Evolutionary conservation across 371 early-diverging fungal genomes (phyloP).

Genomic region (Haplosporangium sp.): DNA sequence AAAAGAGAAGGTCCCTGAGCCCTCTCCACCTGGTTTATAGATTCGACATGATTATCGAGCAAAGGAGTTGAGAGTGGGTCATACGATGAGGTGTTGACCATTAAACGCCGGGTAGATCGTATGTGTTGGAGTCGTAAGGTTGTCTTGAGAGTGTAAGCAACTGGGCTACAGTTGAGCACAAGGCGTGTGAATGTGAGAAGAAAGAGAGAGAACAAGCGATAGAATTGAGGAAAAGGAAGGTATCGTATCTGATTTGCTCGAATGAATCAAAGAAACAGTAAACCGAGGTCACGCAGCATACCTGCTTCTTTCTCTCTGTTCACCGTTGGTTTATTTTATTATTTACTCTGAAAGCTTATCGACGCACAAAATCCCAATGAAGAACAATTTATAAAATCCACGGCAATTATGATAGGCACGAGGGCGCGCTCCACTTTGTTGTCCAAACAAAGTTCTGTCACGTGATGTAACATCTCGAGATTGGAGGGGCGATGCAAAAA

Average conservation of each 20-base stretch:
- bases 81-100: slow-evolving; percentile 46
- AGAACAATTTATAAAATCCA: too few relatives aligned
- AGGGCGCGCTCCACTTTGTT: too few relatives aligned
- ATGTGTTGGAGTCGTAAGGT: neutral
- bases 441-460: neutral
- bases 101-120: slow-evolving; percentile 31
- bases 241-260: slow-evolving; percentile 2
- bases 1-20: slow-evolving; percentile 14
- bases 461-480: neutral
- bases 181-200: neutral
- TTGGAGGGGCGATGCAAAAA: neutral
- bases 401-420: too few relatives aligned
- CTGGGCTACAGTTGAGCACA: neutral
- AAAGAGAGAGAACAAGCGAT: neutral
- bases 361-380: too few relatives aligned
- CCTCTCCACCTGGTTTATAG: slow-evolving; percentile 36
- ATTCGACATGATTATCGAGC: slow-evolving; percentile 26
- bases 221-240: neutral
- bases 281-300: slow-evolving; percentile 1
- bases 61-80: slow-evolving; percentile 41
- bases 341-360: too few relatives aligned
- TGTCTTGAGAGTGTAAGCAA: neutral
- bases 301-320: neutral
- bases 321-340: too few relatives aligned
- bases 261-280: neutral